Evolutionary conservation across 2,329 filamentous ascomycete species (phyloP), one percentile per base, ranked within the genome.

Genomic region (Calonectria ilicicola): DNA sequence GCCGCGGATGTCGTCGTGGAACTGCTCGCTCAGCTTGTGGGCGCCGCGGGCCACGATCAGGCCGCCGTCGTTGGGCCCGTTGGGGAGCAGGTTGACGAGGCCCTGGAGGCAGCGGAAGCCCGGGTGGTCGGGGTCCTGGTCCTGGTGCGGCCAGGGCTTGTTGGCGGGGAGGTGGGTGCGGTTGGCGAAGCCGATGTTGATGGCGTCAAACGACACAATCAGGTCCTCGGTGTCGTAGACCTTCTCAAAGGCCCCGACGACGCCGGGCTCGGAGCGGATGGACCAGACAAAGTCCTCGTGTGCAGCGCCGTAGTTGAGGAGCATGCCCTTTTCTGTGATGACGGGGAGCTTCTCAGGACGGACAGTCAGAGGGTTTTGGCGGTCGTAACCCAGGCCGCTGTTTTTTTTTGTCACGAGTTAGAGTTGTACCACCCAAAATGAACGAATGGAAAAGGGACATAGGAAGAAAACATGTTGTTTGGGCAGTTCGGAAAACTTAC

Each of bases 101-200:
- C 88, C 88, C 72, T 89, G 88, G 2, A 88, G 81, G 74, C 88
- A 90, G 2, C 86, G 83, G 77, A 90, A 88, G 0, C 87, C 88
- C 1, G 76, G 73, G 6, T 60, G 58, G 23, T 78, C 76, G 0
- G 76, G 76, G n/a, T 78, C 76, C 23, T 78, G 76, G 44, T 78
- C 76, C 44, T 78, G 76, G 3, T 78, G 76, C 17, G 76, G 76
- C 76, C 76, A 78, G 1, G 76, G 76, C 35, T 73, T 78, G 29
- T 78, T 78, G 12, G 64, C 70, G 0, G 74, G 66, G 2, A 78
- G 80, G 69, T 86, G 80, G 23, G 78, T 79, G 62, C 82, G 82
- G 72, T 85, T 86, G 44, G 85, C 81, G 62, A 88, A 87, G 65
- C 84, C 85, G 72, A 88, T 75, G 65, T 78, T 78, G 65, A 78